Evolutionary conservation across 164 flowering plant species (phyloP).

Genomic region (Chimonanthus praecox): DNA sequence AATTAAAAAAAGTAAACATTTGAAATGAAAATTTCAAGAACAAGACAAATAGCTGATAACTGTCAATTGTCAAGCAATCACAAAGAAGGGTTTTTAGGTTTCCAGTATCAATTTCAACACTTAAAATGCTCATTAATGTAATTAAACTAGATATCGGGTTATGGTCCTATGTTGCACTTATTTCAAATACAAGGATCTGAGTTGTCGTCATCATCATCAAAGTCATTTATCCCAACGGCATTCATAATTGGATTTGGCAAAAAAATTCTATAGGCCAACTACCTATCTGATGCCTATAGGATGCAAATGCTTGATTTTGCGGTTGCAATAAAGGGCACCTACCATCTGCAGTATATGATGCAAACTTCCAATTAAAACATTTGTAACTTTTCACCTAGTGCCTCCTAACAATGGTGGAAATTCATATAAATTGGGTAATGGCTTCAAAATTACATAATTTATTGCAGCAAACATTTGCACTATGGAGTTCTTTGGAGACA

Average conservation of each 20-base stretch:
- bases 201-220: no score
- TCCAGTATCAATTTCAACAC: not conserved
- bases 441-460: not conserved
- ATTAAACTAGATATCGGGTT: not conserved
- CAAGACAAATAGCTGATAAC: not conserved
- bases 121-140: not conserved
- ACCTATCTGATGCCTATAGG: no score
- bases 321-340: no score
- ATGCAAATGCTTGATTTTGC: no score
- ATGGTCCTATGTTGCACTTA: not conserved
- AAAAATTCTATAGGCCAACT: no score
- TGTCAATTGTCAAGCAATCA: not conserved
- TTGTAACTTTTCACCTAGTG: not conserved
- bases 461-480: not conserved
- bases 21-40: not conserved
- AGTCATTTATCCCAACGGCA: no score
- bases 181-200: not conserved
- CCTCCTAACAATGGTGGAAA: not conserved
- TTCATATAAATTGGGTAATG: not conserved
- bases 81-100: not conserved
- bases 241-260: no score
- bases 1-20: no score
- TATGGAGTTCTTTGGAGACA: not conserved
- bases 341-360: no score
- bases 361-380: not conserved